Evolutionary conservation across 805 yeast genomes (phyloP).

Genomic region (Candida glaebosa): DNA sequence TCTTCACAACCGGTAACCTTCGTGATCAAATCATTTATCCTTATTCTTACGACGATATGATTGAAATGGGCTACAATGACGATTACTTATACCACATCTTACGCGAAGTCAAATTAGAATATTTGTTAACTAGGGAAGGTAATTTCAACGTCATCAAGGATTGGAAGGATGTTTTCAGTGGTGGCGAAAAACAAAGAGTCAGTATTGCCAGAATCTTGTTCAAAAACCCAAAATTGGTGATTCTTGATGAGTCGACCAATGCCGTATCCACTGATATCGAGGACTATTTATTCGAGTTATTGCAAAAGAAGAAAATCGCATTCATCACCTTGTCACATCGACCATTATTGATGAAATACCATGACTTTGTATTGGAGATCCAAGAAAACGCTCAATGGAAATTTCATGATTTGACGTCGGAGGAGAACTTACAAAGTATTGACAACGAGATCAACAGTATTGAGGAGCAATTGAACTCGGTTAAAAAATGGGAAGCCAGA

Average conservation of each 20-base stretch:
- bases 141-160: constrained; percentile 55
- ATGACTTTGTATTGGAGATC: constrained; percentile 69
- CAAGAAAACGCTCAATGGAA: constrained; percentile 51
- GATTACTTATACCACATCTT: constrained; percentile 63
- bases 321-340: constrained; percentile 81
- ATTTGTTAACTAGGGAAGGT: constrained; percentile 66
- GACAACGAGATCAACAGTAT: constrained; percentile 74
- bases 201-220: constrained; percentile 83
- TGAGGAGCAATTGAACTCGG: constrained; percentile 55
- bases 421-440: constrained; percentile 60
- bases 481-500: constrained; percentile 57
- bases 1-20: constrained; percentile 77
- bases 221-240: constrained; percentile 75
- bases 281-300: constrained; percentile 74
- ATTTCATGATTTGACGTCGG: constrained; percentile 60
- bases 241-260: constrained; percentile 90
- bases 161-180: constrained; percentile 91
- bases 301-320: constrained; percentile 68
- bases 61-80: constrained; percentile 68
- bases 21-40: constrained; percentile 94
- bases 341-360: constrained; percentile 80
- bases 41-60: constrained; percentile 70
- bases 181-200: constrained; percentile 93
- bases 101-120: constrained; percentile 75
- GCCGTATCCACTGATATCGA: constrained; percentile 90